These are phyloP conservation scores for Parietichytrium sp. DNA, from an alignment of 108 stramenopile genomes.

Conservation along the genomic window DNA sequence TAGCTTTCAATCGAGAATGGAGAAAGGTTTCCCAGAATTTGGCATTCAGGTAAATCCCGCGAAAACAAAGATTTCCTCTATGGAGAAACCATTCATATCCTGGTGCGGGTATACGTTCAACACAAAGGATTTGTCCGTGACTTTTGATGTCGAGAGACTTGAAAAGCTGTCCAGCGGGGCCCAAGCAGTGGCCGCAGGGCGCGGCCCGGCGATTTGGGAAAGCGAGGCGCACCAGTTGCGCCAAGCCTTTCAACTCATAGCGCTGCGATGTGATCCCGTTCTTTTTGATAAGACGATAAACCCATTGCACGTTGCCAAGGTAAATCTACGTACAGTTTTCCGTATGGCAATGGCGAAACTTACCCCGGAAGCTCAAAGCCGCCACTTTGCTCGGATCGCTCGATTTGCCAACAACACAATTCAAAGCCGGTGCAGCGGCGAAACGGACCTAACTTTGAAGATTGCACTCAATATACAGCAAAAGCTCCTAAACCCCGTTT, in stretches of 20 bases:
- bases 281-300: constrained; percentile 7
- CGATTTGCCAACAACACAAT: too few relatives aligned
- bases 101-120: not conserved
- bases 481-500: too few relatives aligned
- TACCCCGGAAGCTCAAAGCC: too few relatives aligned
- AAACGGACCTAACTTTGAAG: too few relatives aligned
- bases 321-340: not conserved
- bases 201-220: not conserved
- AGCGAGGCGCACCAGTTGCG: not conserved
- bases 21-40: constrained; percentile 15
- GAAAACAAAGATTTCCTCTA: not conserved
- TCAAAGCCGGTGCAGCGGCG: too few relatives aligned
- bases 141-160: not conserved
- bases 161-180: not conserved
- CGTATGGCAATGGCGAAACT: not conserved
- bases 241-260: not conserved
- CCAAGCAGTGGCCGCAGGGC: not conserved
- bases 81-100: not conserved
- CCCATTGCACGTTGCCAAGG: not conserved
- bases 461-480: too few relatives aligned
- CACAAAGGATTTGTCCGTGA: not conserved
- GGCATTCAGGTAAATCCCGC: not conserved
- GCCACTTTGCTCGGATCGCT: too few relatives aligned
- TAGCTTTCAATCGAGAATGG: not conserved
- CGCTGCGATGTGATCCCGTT: not conserved